A percentile compares a stretch with the other conserved stretches of the same genome.
Evolutionary conservation across 305 asterid species (phyloP).

Genomic region (Ajuga reptans): DNA sequence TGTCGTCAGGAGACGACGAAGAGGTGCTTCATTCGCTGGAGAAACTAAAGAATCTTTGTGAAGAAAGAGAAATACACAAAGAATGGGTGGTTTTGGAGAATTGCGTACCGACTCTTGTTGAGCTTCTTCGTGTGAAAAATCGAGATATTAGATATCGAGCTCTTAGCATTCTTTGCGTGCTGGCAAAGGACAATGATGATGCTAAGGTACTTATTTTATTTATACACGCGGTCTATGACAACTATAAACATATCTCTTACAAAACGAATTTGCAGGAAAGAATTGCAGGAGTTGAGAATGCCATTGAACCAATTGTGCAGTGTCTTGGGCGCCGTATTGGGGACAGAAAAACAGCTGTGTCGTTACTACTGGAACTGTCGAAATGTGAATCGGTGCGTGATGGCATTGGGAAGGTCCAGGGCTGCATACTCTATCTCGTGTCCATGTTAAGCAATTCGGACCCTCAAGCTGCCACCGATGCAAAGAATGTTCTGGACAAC

Average conservation of each 20-base stretch:
- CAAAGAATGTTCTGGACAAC: slow-evolving; percentile 44
- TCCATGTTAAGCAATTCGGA: slow-evolving; percentile 51
- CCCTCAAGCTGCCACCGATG: slow-evolving; percentile 46
- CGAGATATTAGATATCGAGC: slow-evolving; percentile 45
- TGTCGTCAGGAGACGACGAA: slow-evolving; percentile 31
- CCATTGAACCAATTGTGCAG: slow-evolving; percentile 42
- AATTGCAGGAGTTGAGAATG: slow-evolving; percentile 37
- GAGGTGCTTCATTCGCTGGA: slow-evolving; percentile 44
- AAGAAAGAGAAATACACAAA: slow-evolving; percentile 48
- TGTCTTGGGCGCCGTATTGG: slow-evolving; percentile 51
- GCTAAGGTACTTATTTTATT: slow-evolving; percentile 39
- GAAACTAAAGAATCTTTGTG: slow-evolving; percentile 43
- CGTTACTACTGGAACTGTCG: slow-evolving; percentile 49
- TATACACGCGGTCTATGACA: no score
- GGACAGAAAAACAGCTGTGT: slow-evolving; percentile 53
- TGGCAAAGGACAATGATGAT: slow-evolving; percentile 50
- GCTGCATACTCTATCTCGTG: slow-evolving; percentile 56
- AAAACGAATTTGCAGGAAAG: slow-evolving; percentile 37
- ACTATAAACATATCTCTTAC: background rate
- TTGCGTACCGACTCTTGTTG: slow-evolving; percentile 42
- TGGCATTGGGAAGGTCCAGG: slow-evolving; percentile 51
- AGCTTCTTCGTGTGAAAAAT: slow-evolving; percentile 38
- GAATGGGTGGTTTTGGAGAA: slow-evolving; percentile 66
- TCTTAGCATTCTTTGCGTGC: slow-evolving; percentile 43
- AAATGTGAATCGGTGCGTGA: slow-evolving; percentile 36